Evolutionary conservation across 805 yeast genomes (phyloP), one percentile per base, ranked within the genome.

Genomic region (Candida caryicola): DNA sequence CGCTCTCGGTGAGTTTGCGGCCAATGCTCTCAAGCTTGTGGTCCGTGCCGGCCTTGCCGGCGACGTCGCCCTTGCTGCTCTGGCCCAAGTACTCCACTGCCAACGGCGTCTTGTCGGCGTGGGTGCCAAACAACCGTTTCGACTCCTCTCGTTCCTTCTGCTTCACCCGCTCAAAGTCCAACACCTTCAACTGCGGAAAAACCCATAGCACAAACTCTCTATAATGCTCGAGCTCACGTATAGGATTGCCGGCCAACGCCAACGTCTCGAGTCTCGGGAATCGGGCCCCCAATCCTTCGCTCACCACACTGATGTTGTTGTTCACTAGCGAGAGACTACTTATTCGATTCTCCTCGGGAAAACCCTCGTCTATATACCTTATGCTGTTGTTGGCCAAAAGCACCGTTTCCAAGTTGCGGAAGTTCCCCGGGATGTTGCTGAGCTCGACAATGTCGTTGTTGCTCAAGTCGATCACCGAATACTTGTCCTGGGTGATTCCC

Each of bases 141-240:
- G 84, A 79, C 5, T 51, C 51, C 7, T 48, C 40, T 36, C 85
- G 61, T 50, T 89, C 95, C 2, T 38, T 39, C 2, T 69, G 63
- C 42, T 71, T 79, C 2, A 91, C 76, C 49, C 76, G 77, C 33
- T 70, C 67, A 47, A 80, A 86, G 59, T 91, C 96, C 28, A 91
- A 55, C 0, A 83, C 70, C 35, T 71, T 66, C 36, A 91, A 55
- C 1, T 65, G 54, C 0, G 96, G 96, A 2, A 83, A 44, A 4
- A 77, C 46, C 77, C 84, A 76, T 2, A 87, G 66, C 1, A 81
- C 56, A 50, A 75, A 76, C 13, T 65, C 49, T 37, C 96, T 64
- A 54, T 87, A 90, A 47, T 82, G 54, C 9, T 70, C 64, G 17
- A 62, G 44, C 10, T 59, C 50, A 4, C 76, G 59, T 0, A 85